These are phyloP conservation scores for Wallemia hederae DNA, from an alignment of 1,284 basidiomycete species.

Conservation along the genomic window DNA sequence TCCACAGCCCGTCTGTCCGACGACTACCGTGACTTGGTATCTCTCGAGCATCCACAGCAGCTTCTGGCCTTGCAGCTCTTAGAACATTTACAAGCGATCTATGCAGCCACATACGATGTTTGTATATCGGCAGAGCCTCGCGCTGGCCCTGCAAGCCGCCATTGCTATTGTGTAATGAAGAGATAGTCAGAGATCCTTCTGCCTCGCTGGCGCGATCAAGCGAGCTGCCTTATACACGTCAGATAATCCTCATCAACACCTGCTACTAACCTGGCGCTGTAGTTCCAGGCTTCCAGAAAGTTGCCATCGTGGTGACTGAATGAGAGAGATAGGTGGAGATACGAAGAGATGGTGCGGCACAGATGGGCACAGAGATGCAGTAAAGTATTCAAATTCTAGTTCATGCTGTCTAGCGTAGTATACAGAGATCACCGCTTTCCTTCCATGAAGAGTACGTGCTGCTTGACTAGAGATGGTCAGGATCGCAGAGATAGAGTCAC, in stretches of 20 bases:
- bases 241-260: background rate
- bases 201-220: conserved; percentile 53
- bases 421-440: conserved; percentile 23
- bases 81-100: background rate
- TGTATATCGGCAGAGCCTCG: conserved; percentile 56
- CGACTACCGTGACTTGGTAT: conserved; percentile 14
- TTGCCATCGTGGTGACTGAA: conserved; percentile 1
- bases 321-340: background rate
- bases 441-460: conserved; percentile 40
- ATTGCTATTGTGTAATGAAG: conserved; percentile 9
- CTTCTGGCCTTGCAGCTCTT: conserved; percentile 5
- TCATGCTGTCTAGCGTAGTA: background rate
- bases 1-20: conserved; percentile 87
- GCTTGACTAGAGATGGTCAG: conserved; percentile 24
- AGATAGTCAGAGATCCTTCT: conserved; percentile 32
- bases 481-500: background rate
- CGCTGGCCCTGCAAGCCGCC: conserved; percentile 39
- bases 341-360: background rate
- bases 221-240: conserved; percentile 23
- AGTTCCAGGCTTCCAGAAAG: conserved; percentile 34
- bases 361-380: background rate
- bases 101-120: conserved; percentile 33
- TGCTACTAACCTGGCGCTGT: conserved; percentile 32
- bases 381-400: background rate
- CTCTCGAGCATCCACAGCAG: conserved; percentile 5